Evolutionary conservation across 1,284 basidiomycete genomes (phyloP).

Genomic region (Malassezia pachydermatis): DNA sequence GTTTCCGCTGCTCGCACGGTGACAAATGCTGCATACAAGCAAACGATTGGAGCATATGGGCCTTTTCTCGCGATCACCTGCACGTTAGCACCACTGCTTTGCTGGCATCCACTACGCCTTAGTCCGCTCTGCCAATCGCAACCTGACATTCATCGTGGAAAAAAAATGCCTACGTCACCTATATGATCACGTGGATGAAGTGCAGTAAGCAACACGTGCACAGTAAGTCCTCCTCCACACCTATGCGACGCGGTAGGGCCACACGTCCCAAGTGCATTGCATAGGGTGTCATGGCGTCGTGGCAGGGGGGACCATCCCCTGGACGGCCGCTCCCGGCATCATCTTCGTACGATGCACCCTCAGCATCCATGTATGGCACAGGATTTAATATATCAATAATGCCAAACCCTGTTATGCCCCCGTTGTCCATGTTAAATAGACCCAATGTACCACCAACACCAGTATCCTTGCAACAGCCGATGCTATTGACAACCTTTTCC

Average conservation of each 20-base stretch:
- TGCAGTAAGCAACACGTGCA: no score
- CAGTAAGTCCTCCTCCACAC: no score
- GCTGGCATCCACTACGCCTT: conserved; percentile 3
- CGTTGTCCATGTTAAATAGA: background rate
- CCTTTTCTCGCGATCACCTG: conserved; percentile 4
- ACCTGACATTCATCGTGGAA: background rate
- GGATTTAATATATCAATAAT: no score
- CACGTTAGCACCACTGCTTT: background rate
- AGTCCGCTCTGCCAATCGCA: conserved; percentile 1
- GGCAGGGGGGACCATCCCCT: no score
- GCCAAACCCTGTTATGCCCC: no score
- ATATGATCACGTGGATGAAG: conserved; percentile 9
- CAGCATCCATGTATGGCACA: background rate
- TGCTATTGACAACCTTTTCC: conserved; percentile 13
- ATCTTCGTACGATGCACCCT: no score
- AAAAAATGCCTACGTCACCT: background rate
- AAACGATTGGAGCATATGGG: conserved; percentile 2
- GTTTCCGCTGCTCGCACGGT: conserved; percentile 8
- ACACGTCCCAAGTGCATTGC: no score
- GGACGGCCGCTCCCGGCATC: no score
- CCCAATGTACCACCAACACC: background rate
- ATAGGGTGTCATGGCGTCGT: no score
- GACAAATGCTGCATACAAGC: background rate
- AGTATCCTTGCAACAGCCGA: conserved; percentile 13
- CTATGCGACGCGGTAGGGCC: no score